Evolutionary conservation across 2,329 filamentous ascomycete genomes (phyloP).

Genomic region (Bisporella sp.): DNA sequence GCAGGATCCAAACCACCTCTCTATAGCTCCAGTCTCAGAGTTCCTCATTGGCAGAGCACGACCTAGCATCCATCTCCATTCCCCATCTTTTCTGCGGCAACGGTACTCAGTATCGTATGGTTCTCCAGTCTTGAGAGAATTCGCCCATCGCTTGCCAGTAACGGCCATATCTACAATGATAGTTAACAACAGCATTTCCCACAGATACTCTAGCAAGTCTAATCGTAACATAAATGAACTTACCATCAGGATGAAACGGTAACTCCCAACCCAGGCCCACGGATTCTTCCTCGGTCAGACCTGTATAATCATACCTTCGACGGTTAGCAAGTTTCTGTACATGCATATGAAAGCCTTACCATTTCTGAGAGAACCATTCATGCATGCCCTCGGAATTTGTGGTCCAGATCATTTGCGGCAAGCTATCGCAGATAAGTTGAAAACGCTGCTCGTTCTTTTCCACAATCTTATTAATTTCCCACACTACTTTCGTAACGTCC

Average conservation of each 20-base stretch:
- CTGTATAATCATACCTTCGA: conserved; percentile 62
- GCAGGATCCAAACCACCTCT: conserved; percentile 77
- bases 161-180: conserved; percentile 42
- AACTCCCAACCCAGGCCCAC: conserved; percentile 55
- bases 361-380: conserved; percentile 72
- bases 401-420: conserved; percentile 70
- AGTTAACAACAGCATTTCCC: too few relatives aligned
- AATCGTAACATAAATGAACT: too few relatives aligned
- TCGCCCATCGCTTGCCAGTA: conserved; percentile 50
- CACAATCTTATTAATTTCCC: conserved; percentile 63
- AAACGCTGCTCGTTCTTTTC: conserved; percentile 68
- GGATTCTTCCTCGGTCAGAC: conserved; percentile 54
- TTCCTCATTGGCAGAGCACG: conserved; percentile 63
- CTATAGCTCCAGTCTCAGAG: conserved; percentile 57
- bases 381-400: conserved; percentile 56
- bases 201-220: too few relatives aligned
- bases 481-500: conserved; percentile 64
- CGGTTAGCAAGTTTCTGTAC: background rate
- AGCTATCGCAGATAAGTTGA: conserved; percentile 67
- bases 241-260: conserved; percentile 57
- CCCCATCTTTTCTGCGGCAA: conserved; percentile 56
- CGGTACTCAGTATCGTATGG: conserved; percentile 67
- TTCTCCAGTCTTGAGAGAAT: conserved; percentile 58
- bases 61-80: conserved; percentile 75
- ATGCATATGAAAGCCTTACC: conserved; percentile 31